phyloP scores from a whole-genome alignment of 1,284 basidiomycete genomes.

The Schizopora paradoxa region DNA sequence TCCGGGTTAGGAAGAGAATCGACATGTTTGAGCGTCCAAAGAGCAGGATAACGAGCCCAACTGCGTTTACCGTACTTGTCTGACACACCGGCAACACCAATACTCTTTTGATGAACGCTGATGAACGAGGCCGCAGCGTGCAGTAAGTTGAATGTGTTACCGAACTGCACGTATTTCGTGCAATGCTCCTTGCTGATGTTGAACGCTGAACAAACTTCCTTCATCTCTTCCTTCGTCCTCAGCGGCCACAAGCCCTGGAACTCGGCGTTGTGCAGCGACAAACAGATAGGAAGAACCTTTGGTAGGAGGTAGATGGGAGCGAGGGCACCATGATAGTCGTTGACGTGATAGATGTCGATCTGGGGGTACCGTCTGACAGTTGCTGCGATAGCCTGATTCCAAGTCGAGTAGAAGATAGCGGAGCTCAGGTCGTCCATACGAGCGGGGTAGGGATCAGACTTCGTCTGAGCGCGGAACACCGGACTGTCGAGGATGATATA shows the following conservation, averaged over 20 bases:
- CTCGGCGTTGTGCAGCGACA: conserved; percentile 94
- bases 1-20: conserved; percentile 92
- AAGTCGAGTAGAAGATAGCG: conserved; percentile 94
- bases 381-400: conserved; percentile 93
- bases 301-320: conserved; percentile 87
- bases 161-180: conserved; percentile 94
- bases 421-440: conserved; percentile 95
- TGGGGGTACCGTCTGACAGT: conserved; percentile 79
- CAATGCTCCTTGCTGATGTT: conserved; percentile 93
- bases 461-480: conserved; percentile 92
- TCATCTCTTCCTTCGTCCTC: conserved; percentile 94
- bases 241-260: conserved; percentile 95
- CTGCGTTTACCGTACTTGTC: conserved; percentile 94
- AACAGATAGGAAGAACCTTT: conserved; percentile 81
- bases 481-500: conserved; percentile 90
- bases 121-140: conserved; percentile 91
- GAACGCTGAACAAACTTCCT: conserved; percentile 94
- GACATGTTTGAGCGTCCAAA: conserved; percentile 92
- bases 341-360: conserved; percentile 86
- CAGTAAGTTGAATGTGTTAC: conserved; percentile 92
- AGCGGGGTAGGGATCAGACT: conserved; percentile 88
- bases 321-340: conserved; percentile 90
- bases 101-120: conserved; percentile 84
- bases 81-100: conserved; percentile 91
- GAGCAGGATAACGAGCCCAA: conserved; percentile 90